Conservation (phyloP, 1,284 basidiomycete genomes). For the Cryptococcus sp. region DNA sequence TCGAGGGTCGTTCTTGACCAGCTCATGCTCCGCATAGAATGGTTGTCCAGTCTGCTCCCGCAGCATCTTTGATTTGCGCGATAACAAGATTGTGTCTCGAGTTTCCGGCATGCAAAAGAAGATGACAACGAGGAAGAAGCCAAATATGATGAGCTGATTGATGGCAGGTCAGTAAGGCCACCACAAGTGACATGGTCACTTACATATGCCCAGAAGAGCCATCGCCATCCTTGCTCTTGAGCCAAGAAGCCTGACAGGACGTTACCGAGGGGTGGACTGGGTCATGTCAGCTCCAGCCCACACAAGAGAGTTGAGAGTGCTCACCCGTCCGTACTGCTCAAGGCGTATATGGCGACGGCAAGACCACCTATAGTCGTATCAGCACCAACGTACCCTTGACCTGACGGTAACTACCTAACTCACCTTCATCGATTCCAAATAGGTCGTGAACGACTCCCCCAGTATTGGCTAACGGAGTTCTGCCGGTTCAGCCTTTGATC, state of each 20-base stretch:
- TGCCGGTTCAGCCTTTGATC: constrained; percentile 3
- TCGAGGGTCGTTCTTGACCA: constrained; percentile 23
- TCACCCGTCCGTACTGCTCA: constrained; percentile 30
- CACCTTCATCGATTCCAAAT: constrained; percentile 30
- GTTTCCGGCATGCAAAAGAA: constrained; percentile 35
- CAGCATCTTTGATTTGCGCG: constrained; percentile 17
- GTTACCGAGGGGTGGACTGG: constrained; percentile 34
- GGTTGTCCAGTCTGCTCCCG: constrained; percentile 17
- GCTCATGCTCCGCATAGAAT: constrained; percentile 25
- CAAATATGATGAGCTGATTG: constrained; percentile 32
- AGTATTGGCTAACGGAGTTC: constrained; percentile 29
- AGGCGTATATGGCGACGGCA: constrained; percentile 34
- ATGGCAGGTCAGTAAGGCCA: background rate
- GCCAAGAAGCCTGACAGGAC: constrained; percentile 33
- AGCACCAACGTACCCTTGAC: background rate
- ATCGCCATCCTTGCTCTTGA: constrained; percentile 34
- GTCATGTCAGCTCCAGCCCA: background rate
- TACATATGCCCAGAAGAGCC: constrained; percentile 38
- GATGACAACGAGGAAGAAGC: constrained; percentile 29
- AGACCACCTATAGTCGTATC: constrained; percentile 16
- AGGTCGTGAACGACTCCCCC: constrained; percentile 38
- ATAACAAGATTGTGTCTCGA: constrained; percentile 34
- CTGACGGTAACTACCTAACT: background rate
- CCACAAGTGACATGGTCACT: background rate
- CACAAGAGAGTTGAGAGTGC: background rate